Conservation (phyloP, 1,139 yeast species). For the Kodamaea sp. region DNA sequence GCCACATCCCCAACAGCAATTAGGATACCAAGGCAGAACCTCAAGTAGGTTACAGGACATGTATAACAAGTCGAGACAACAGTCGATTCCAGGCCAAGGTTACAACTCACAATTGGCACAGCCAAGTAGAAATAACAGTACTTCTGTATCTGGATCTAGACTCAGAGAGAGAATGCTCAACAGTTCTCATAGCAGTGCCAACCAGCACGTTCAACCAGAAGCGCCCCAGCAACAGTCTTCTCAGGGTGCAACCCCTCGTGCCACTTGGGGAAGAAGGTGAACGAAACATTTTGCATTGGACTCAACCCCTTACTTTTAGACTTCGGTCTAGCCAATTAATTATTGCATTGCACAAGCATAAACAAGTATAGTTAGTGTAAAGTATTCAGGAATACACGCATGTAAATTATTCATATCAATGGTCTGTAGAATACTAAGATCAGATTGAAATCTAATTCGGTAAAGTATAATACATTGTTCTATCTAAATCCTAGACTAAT, state of each 20-base stretch:
- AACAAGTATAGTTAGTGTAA: no score
- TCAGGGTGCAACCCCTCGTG: constrained; percentile 11
- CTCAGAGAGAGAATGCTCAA: constrained; percentile 42
- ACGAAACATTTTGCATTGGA: no score
- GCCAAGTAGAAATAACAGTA: constrained; percentile 30
- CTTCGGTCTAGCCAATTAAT: no score
- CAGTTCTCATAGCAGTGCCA: constrained; percentile 17
- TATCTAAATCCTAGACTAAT: no score
- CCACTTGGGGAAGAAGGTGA: constrained; percentile 32
- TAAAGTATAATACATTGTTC: no score
- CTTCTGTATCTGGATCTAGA: constrained; percentile 30
- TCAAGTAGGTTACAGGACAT: constrained; percentile 43
- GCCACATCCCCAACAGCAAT: constrained; percentile 12
- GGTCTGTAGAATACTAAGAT: no score
- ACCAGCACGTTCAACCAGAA: constrained; percentile 8
- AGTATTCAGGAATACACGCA: no score
- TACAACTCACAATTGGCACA: constrained; percentile 26
- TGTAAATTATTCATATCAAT: no score
- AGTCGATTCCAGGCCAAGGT: constrained; percentile 38
- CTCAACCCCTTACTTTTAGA: no score
- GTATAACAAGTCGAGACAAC: constrained; percentile 47
- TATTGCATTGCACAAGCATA: no score
- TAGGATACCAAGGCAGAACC: constrained; percentile 32
- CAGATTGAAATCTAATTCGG: no score
- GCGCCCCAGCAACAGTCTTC: constrained; percentile 1